phyloP scores from a whole-genome alignment of 192 early-diverging fungal genomes.

The Umbelopsis isabellina region DNA sequence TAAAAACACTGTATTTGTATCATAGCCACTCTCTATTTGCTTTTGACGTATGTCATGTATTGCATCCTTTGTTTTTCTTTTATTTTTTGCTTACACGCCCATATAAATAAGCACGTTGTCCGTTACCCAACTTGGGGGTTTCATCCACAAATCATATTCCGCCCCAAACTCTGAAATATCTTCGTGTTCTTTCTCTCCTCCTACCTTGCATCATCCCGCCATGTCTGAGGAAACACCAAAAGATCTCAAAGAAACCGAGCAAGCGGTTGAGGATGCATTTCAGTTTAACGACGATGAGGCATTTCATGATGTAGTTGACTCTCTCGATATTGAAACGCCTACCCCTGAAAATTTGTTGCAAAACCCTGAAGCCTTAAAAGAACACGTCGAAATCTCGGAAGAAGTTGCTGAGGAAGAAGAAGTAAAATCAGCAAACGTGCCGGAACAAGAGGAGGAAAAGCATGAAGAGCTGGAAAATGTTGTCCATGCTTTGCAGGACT shows the following conservation, averaged over 20 bases:
- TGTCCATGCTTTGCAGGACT: slow-evolving; percentile 9
- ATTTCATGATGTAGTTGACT: slow-evolving; percentile 12
- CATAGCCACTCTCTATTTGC: too few species aligned
- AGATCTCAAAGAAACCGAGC: slow-evolving; percentile 12
- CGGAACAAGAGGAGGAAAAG: neutral
- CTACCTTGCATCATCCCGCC: slow-evolving; percentile 1
- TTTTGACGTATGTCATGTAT: too few species aligned
- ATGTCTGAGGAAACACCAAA: slow-evolving; percentile 11
- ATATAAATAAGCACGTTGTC: neutral
- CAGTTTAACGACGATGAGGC: slow-evolving; percentile 1
- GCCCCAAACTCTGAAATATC: neutral
- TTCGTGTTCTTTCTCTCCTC: neutral
- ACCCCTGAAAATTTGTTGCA: slow-evolving; percentile 3
- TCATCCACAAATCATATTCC: slow-evolving; percentile 8
- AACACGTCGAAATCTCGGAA: neutral
- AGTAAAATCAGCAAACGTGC: neutral
- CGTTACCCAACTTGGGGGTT: slow-evolving; percentile 17
- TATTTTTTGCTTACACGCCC: neutral
- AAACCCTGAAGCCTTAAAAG: neutral
- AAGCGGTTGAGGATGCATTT: slow-evolving; percentile 11
- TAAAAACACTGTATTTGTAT: too few species aligned
- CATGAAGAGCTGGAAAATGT: slow-evolving; percentile 12
- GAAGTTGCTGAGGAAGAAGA: neutral
- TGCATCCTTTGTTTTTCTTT: neutral
- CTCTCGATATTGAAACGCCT: neutral